A percentile compares a stretch with the other conserved stretches of the same genome.
These are phyloP conservation scores for Letharia columbiana DNA, from an alignment of 495 filamentous ascomycete species.

Conservation along the genomic window DNA sequence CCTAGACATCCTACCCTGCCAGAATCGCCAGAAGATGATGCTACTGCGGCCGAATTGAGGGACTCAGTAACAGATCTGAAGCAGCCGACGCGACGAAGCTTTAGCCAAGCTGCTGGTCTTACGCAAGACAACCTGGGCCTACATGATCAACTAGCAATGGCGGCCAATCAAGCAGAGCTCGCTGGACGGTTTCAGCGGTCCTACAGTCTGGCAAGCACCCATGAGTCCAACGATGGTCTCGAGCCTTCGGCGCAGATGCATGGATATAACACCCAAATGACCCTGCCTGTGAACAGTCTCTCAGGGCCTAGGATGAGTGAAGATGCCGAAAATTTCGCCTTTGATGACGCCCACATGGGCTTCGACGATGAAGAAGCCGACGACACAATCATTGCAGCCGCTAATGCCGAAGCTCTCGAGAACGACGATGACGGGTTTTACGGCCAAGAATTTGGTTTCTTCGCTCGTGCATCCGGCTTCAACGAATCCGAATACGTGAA, in stretches of 20 bases:
- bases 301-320: slow-evolving; percentile 24
- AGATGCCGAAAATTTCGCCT: slow-evolving; percentile 36
- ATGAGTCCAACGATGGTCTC: slow-evolving; percentile 25
- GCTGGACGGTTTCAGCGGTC: slow-evolving; percentile 58
- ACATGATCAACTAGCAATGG: slow-evolving; percentile 71
- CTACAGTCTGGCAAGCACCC: slow-evolving; percentile 33
- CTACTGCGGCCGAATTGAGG: slow-evolving; percentile 20
- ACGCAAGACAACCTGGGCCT: slow-evolving; percentile 56
- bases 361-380: slow-evolving; percentile 53
- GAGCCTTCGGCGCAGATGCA: slow-evolving; percentile 43
- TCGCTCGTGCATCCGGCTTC: slow-evolving; percentile 53
- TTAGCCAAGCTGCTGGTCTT: slow-evolving; percentile 25
- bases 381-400: slow-evolving; percentile 85
- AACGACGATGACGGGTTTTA: slow-evolving; percentile 90
- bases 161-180: slow-evolving; percentile 62
- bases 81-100: slow-evolving; percentile 24
- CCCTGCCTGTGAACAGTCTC: slow-evolving; percentile 35
- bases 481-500: slow-evolving; percentile 50
- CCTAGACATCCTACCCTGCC: slow-evolving; percentile 9
- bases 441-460: slow-evolving; percentile 97
- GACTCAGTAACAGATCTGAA: slow-evolving; percentile 20
- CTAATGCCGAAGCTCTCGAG: slow-evolving; percentile 87
- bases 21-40: slow-evolving; percentile 12
- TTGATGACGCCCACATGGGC: slow-evolving; percentile 37
- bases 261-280: slow-evolving; percentile 41